Evolutionary conservation across 2,329 filamentous ascomycete species (phyloP), one percentile per base, ranked within the genome.

Genomic region (Lasiodiplodia sp.): DNA sequence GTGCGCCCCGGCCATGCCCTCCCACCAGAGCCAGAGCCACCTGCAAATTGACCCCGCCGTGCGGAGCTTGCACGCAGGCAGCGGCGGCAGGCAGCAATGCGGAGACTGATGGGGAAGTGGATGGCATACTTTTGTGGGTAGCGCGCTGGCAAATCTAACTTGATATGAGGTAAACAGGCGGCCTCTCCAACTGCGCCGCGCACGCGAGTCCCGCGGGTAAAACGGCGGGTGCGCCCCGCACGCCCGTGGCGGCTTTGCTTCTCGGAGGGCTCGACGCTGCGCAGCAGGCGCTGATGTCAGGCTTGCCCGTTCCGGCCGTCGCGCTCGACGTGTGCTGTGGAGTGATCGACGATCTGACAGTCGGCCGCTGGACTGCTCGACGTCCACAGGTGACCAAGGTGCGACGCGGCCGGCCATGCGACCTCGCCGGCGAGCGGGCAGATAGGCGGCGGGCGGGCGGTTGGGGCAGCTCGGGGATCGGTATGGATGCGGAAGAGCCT

Each of bases 61-160:
- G 60, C 3, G 18, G 44, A 37, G 18, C 34, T 25, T 37, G 47
- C 44, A 18, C 6, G 31, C 60, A 64, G 31, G 60, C 60, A 38
- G 47, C 47, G 23, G n/a, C 21, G 44, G 28, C 60, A 64, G 60
- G 60, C 60, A 64, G 47, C 60, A 52, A 51, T 25, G 44, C 47
- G 31, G 16, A 57, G 52, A 56, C 23, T 16, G 60, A 64, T 64
- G 60, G 47, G 37, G 60, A 52, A 64, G 51, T 52, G 60, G 28
- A 62, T 51, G 44, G 23, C 34, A 47, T 37, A 34, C 14, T 51
- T 51, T 52, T 51, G 60, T 47, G 60, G 60, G 60, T 64, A 49
- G 60, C 44, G 60, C 38, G 37, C 60, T 64, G 60, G 60, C 60
- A 64, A 64, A 64, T 64, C 60, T 64, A 64, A 64, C 60, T 64